phyloP scores from a whole-genome alignment of 1,139 yeast species.

The Diutina pseudorugosa region DNA sequence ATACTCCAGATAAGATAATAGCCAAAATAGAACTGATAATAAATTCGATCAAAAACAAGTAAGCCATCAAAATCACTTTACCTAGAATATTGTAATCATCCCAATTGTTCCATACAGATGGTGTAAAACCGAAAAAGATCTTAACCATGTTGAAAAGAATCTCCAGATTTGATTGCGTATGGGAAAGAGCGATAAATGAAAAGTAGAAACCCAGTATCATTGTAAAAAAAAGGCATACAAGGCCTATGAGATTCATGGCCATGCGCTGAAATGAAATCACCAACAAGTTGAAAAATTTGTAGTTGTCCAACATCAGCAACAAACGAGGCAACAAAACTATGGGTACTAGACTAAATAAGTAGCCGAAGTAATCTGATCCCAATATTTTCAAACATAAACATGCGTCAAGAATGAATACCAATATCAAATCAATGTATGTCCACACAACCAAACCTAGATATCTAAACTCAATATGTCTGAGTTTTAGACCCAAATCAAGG shows the following conservation, averaged over 20 bases:
- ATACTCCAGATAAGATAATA: slow-evolving; percentile 39
- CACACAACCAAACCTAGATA: slow-evolving; percentile 27
- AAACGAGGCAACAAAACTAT: slow-evolving; percentile 44
- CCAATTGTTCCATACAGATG: slow-evolving; percentile 56
- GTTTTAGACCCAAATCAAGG: slow-evolving; percentile 26
- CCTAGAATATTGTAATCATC: slow-evolving; percentile 38
- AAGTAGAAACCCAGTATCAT: slow-evolving; percentile 49
- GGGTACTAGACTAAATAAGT: slow-evolving; percentile 33
- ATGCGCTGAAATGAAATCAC: slow-evolving; percentile 40
- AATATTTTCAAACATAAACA: slow-evolving; percentile 11
- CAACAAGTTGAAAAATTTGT: slow-evolving; percentile 41
- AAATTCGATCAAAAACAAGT: slow-evolving; percentile 45
- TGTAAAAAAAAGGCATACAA: slow-evolving; percentile 37
- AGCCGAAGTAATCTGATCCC: slow-evolving; percentile 12
- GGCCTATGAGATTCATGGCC: slow-evolving; percentile 43
- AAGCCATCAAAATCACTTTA: slow-evolving; percentile 35
- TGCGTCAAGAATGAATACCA: slow-evolving; percentile 20
- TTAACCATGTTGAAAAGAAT: slow-evolving; percentile 45
- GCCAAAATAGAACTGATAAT: slow-evolving; percentile 47
- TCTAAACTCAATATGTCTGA: slow-evolving; percentile 29
- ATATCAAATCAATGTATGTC: slow-evolving; percentile 27
- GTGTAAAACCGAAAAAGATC: slow-evolving; percentile 50
- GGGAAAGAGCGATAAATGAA: slow-evolving; percentile 41
- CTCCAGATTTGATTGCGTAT: slow-evolving; percentile 30
- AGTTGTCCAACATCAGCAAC: slow-evolving; percentile 41